Evolutionary conservation across 345 rosid genomes (phyloP), one percentile per base, ranked within the genome.

Genomic region (Hibiscus syriacus): DNA sequence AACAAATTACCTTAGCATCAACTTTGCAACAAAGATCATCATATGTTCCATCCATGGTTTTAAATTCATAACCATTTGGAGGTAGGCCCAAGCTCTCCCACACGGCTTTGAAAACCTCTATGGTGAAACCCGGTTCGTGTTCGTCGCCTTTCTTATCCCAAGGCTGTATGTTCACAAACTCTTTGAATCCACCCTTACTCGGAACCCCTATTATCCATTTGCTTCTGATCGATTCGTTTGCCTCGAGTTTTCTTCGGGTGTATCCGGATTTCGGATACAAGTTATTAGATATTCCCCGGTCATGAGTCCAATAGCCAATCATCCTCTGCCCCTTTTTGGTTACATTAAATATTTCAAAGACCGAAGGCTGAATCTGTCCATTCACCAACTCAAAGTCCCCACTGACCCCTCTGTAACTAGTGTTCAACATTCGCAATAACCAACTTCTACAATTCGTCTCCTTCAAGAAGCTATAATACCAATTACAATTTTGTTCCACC

Each of bases 71-170:
- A 14, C 16, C 0, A 34, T 30, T 38, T n/a, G 71, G 45, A 11
- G 76, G 78, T 27, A 81, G 53, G 49, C 54, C 54, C 36, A 43
- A 16, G 14, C n/a, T 11, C 0, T 5, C 0, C 67, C 11, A 63
- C 7, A 56, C 83, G 11, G 83, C 80, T 2, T 55, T 27, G 5
- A 85, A 85, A 38, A 85, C 77, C 8, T 79, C 80, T 10, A 57
- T 66, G 74, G 77, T 41, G 72, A 66, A 85, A 32, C 89, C 85
- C 0, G 56, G 53, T 0, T 0, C 32, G 5, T 34, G 7, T 8
- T 45, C 38, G 13, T 39, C 3, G 6, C 12, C 26, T 9, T 60
- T 39, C 5, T 70, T 74, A 6, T 68, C 50, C 19, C 0, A 2
- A 5, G 41, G 58, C 27, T 77, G 45, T 64, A 64, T 66, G 6